Percentiles rank a stretch among this genome's conserved stretches.
phyloP scores from a whole-genome alignment of 2,329 filamentous ascomycete genomes.

The Dothideomycetidae sp. region DNA sequence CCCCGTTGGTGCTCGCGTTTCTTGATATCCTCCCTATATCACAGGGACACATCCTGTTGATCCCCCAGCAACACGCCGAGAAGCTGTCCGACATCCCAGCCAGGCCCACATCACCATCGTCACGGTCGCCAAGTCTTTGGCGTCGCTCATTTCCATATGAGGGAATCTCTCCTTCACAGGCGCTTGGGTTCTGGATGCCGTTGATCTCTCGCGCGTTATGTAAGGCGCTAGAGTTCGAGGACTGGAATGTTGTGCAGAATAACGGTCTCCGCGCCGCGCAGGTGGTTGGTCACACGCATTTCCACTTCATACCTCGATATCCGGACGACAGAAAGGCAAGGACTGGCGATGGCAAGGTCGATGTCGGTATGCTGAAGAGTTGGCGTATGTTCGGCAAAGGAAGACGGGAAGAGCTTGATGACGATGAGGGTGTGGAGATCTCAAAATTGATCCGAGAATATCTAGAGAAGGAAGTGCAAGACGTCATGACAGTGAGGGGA shows the following conservation, averaged over 20 bases:
- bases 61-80: slow-evolving; percentile 59
- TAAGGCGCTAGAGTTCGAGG: slow-evolving; percentile 52
- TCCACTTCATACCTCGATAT: slow-evolving; percentile 77
- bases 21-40: slow-evolving; percentile 86
- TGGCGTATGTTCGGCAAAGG: slow-evolving; percentile 78
- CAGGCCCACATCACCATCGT: slow-evolving; percentile 6
- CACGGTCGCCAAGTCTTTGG: slow-evolving; percentile 9
- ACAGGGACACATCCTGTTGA: slow-evolving; percentile 68
- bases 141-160: slow-evolving; percentile 4
- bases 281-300: slow-evolving; percentile 87
- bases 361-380: slow-evolving; percentile 34
- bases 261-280: slow-evolving; percentile 80
- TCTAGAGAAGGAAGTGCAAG: slow-evolving; percentile 25
- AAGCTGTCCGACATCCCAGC: slow-evolving; percentile 56
- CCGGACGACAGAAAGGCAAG: slow-evolving; percentile 39
- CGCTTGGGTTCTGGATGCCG: slow-evolving; percentile 43
- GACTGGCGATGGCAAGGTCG: slow-evolving; percentile 35
- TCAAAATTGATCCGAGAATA: slow-evolving; percentile 36
- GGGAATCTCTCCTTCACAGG: slow-evolving; percentile 13
- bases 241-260: slow-evolving; percentile 97
- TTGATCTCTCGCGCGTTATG: slow-evolving; percentile 59
- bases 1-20: slow-evolving; percentile 66
- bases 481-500: slow-evolving; percentile 5
- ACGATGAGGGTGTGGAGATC: slow-evolving; percentile 52
- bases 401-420: slow-evolving; percentile 57